Evolutionary conservation across 306 rosid genomes (phyloP).

Genomic region (Sophora flavescens): DNA sequence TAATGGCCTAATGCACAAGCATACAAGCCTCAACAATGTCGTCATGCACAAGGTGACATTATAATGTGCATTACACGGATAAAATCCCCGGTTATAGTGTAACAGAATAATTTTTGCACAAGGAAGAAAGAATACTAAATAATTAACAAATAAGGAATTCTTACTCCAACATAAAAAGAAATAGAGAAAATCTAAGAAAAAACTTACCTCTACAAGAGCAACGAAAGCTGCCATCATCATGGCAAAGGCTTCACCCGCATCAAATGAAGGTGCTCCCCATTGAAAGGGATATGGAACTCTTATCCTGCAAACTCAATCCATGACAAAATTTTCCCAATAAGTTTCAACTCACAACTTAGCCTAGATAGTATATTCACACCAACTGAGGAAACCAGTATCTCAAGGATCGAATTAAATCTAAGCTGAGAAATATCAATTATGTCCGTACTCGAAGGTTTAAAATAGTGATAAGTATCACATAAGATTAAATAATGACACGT

Average conservation of each 20-base stretch:
- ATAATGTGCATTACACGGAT: not conserved
- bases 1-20: not conserved
- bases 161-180: conserved; percentile 12
- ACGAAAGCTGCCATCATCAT: conserved; percentile 97
- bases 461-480: conserved; percentile 20
- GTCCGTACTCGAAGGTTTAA: not conserved
- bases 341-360: conserved; percentile 43
- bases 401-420: conserved; percentile 29
- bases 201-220: conserved; percentile 89
- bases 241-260: conserved; percentile 99
- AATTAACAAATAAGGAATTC: conserved; percentile 29
- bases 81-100: conserved; percentile 6
- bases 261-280: conserved; percentile 99
- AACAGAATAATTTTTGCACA: not conserved
- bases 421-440: conserved; percentile 28
- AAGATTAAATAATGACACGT: conserved; percentile 16
- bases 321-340: conserved; percentile 18
- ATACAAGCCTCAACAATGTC: conserved; percentile 11
- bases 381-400: conserved; percentile 21
- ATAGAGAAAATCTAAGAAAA: conserved; percentile 30
- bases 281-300: conserved; percentile 98
- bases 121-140: conserved; percentile 40
- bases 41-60: conserved; percentile 5
- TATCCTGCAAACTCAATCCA: conserved; percentile 75
- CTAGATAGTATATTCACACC: not conserved